Evolutionary conservation across 257 asterid species (phyloP).

Genomic region (Solanum corneliomulleri): DNA sequence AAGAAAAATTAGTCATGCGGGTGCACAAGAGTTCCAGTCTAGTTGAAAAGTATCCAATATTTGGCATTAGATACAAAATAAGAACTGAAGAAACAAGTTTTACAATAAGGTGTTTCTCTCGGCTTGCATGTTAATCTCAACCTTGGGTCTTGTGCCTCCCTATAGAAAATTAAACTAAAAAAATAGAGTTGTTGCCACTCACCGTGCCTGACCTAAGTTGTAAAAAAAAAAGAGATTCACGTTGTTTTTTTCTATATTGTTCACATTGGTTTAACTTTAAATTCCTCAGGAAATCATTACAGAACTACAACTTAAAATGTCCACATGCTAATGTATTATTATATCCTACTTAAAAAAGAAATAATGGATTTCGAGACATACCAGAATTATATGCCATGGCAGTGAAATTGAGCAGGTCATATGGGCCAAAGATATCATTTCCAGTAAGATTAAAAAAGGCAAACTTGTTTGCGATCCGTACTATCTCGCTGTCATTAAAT

Average conservation of each 20-base stretch:
- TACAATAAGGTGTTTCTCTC: background rate
- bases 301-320: background rate
- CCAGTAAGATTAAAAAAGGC: slow-evolving; percentile 27
- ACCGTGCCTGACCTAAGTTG: background rate
- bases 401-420: slow-evolving; percentile 43
- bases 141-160: background rate
- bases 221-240: background rate
- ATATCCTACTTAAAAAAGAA: background rate
- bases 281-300: background rate
- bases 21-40: background rate
- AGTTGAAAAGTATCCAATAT: background rate
- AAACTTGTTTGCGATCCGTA: slow-evolving; percentile 20
- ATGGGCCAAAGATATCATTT: slow-evolving; percentile 36
- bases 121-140: background rate
- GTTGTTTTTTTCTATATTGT: background rate
- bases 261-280: background rate
- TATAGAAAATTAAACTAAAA: background rate
- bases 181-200: background rate
- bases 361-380: slow-evolving; percentile 5
- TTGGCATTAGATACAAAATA: background rate
- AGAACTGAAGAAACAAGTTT: background rate
- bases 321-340: background rate
- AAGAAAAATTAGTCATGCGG: background rate
- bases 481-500: slow-evolving; percentile 20
- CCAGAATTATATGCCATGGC: slow-evolving; percentile 25